Conservation (phyloP, 176 grass and related monocot species). For the Rhynchospora pubera region DNA sequence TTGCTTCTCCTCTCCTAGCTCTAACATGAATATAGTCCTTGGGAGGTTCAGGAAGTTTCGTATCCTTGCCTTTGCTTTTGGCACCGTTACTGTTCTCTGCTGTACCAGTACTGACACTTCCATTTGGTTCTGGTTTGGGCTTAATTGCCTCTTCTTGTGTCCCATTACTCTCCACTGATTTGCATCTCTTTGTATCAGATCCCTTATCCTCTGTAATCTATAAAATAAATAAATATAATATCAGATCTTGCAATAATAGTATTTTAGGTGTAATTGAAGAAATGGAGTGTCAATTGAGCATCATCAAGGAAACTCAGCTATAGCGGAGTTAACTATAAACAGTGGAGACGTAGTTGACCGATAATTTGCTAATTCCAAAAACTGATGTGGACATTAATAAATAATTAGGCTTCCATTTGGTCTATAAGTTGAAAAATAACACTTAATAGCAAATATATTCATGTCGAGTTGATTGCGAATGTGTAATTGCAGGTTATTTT, state of each 20-base stretch:
- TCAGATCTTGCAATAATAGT: neutral
- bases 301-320: neutral
- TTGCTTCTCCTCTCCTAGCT: slow-evolving; percentile 88
- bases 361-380: neutral
- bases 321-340: neutral
- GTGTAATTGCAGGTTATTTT: neutral
- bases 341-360: neutral
- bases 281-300: neutral
- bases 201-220: slow-evolving; percentile 43
- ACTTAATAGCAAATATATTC: neutral
- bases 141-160: slow-evolving; percentile 51
- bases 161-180: slow-evolving; percentile 46
- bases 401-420: neutral
- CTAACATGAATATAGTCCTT: slow-evolving; percentile 98
- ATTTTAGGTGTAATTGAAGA: neutral
- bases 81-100: slow-evolving; percentile 45
- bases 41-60: slow-evolving; percentile 44
- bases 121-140: slow-evolving; percentile 52
- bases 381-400: neutral
- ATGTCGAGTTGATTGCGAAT: neutral
- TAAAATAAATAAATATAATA: neutral
- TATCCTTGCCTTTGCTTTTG: slow-evolving; percentile 59
- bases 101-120: slow-evolving; percentile 44
- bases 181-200: slow-evolving; percentile 52
- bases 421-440: neutral